These are phyloP conservation scores for Macrocybe gigantea DNA, from an alignment of 768 basidiomycete species.

Conservation along the genomic window DNA sequence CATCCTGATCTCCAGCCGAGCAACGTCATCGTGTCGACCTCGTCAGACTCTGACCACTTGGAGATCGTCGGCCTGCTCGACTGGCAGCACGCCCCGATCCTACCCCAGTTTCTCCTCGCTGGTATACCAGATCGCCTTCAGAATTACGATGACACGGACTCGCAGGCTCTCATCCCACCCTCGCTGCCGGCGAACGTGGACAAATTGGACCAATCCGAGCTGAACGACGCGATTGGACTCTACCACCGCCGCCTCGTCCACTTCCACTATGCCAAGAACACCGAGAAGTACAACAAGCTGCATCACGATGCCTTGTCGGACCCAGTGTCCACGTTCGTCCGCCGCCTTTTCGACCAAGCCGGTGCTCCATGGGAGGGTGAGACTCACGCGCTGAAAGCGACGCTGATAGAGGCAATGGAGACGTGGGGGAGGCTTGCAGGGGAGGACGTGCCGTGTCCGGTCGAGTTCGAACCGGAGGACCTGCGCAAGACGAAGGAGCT, in stretches of 20 bases:
- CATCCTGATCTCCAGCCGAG: conserved; percentile 45
- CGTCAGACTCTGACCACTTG: conserved; percentile 32
- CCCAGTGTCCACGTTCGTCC: conserved; percentile 24
- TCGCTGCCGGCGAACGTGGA: conserved; percentile 37
- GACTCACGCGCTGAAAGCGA: conserved; percentile 37
- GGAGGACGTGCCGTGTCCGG: conserved; percentile 33
- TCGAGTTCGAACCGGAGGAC: conserved; percentile 42
- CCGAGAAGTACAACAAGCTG: conserved; percentile 35
- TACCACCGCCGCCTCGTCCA: conserved; percentile 43
- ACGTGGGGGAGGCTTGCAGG: conserved; percentile 36
- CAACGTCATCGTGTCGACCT: conserved; percentile 44
- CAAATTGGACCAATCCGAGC: conserved; percentile 32
- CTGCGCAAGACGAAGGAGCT: conserved; percentile 35
- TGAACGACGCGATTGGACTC: conserved; percentile 23
- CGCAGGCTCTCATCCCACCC: conserved; percentile 32
- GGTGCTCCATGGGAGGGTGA: conserved; percentile 47
- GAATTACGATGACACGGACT: conserved; percentile 39
- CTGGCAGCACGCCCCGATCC: conserved; percentile 53
- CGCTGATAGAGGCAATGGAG: conserved; percentile 38
- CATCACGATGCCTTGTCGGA: conserved; percentile 36
- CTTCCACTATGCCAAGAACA: conserved; percentile 41
- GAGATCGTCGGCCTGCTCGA: conserved; percentile 39
- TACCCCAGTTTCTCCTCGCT: conserved; percentile 45
- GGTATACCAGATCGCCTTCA: conserved; percentile 37
- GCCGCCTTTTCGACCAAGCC: conserved; percentile 38